A percentile compares a stretch with the other conserved stretches of the same genome.
Evolutionary conservation across 371 early-diverging fungal species (phyloP).

Genomic region (Dinochytrium kinnereticum): DNA sequence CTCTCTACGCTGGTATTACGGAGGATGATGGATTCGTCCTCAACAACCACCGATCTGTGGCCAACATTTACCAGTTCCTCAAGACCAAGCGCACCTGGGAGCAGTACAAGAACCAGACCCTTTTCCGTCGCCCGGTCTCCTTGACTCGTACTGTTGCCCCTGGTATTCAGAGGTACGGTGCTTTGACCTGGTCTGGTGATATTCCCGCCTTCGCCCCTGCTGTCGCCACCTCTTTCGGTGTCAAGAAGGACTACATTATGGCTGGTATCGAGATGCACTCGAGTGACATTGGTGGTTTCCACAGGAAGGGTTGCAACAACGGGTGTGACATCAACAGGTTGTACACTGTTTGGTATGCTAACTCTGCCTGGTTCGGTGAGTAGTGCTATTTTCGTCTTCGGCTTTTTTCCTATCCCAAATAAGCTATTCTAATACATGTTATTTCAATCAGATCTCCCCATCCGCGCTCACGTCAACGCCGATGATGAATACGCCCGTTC

Average conservation of each 20-base stretch:
- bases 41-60: conserved; percentile 15
- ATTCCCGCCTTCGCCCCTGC: conserved; percentile 16
- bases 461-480: conserved; percentile 16
- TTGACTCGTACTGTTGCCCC: conserved; percentile 30
- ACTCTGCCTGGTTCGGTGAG: conserved; percentile 18
- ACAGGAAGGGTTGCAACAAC: conserved; percentile 16
- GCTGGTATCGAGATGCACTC: conserved; percentile 28
- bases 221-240: conserved; percentile 18
- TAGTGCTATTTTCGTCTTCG: too few relatives aligned
- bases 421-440: neutral
- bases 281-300: conserved; percentile 31
- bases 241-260: conserved; percentile 28
- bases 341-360: conserved; percentile 18
- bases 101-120: conserved; percentile 18
- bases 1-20: conserved; percentile 18
- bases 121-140: neutral
- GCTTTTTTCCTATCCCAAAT: too few relatives aligned
- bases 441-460: conserved; percentile 8
- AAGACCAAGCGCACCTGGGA: conserved; percentile 19
- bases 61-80: conserved; percentile 33
- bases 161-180: conserved; percentile 34
- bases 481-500: neutral
- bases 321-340: conserved; percentile 11
- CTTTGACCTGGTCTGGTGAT: conserved; percentile 26
- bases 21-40: conserved; percentile 21